phyloP scores from a whole-genome alignment of 2,329 filamentous ascomycete species.

The Botrytis medusae region DNA sequence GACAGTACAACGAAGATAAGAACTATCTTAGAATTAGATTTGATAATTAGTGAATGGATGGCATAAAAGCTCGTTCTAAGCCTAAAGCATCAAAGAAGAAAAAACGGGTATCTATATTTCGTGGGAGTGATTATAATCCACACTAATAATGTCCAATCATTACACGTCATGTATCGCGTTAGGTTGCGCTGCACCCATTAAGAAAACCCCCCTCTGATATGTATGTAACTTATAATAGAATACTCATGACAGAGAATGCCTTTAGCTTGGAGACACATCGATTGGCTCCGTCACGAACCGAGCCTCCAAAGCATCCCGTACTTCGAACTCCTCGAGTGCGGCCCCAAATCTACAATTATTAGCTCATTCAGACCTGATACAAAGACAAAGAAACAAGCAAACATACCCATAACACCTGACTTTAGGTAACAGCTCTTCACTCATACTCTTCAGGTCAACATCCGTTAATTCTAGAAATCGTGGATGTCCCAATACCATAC shows the following conservation, averaged over 20 bases:
- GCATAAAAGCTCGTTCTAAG: background rate
- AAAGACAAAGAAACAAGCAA: constrained; percentile 11
- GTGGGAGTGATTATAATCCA: background rate
- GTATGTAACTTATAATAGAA: background rate
- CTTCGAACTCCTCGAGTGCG: constrained; percentile 66
- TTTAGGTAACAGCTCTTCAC: constrained; percentile 73
- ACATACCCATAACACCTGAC: constrained; percentile 89
- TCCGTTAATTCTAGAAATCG: constrained; percentile 63
- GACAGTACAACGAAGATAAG: background rate
- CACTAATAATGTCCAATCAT: background rate
- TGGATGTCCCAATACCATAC: constrained; percentile 72
- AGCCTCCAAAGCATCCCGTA: constrained; percentile 43
- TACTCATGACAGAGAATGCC: background rate
- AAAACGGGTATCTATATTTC: background rate
- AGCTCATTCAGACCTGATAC: constrained; percentile 24
- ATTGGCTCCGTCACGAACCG: background rate
- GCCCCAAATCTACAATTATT: constrained; percentile 58
- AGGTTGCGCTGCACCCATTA: background rate
- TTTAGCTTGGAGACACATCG: background rate
- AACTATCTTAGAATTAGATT: background rate
- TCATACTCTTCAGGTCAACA: constrained; percentile 70
- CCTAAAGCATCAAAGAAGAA: background rate
- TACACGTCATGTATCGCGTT: background rate
- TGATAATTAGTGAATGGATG: background rate
- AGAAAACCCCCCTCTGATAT: background rate